Percentiles rank a stretch among this genome's conserved stretches.
These are phyloP conservation scores for Suhomyces xylopsoci DNA, from an alignment of 805 yeast species.

Conservation along the genomic window DNA sequence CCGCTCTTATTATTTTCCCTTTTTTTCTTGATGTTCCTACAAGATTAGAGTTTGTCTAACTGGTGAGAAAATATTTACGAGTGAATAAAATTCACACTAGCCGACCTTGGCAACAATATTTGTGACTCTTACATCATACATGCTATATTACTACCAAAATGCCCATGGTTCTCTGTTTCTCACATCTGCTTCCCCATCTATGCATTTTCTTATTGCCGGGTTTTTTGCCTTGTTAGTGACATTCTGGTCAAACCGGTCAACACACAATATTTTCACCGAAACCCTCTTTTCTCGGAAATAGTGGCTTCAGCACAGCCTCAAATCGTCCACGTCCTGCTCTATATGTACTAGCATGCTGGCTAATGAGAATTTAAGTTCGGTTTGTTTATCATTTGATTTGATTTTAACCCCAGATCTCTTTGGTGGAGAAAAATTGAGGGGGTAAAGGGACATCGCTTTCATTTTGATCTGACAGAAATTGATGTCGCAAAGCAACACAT, in stretches of 20 bases:
- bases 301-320: neutral
- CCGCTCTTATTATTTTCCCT: neutral
- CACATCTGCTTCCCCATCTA: neutral
- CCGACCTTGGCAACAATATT: neutral
- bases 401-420: neutral
- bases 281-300: neutral
- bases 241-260: neutral
- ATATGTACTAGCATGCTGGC: neutral
- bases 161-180: neutral
- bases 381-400: neutral
- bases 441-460: neutral
- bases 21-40: neutral
- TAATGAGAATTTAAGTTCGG: neutral
- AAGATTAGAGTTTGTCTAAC: neutral
- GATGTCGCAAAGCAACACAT: neutral
- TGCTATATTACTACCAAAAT: neutral
- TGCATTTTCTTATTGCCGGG: neutral
- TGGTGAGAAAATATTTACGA: neutral
- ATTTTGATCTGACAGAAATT: neutral
- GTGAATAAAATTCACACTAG: neutral
- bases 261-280: neutral
- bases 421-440: neutral
- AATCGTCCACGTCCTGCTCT: neutral
- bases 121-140: neutral
- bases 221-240: neutral